Percentiles rank a stretch among this genome's conserved stretches.
Conservation (phyloP, 2,329 filamentous ascomycete species). For the Beauveria bassiana region DNA sequence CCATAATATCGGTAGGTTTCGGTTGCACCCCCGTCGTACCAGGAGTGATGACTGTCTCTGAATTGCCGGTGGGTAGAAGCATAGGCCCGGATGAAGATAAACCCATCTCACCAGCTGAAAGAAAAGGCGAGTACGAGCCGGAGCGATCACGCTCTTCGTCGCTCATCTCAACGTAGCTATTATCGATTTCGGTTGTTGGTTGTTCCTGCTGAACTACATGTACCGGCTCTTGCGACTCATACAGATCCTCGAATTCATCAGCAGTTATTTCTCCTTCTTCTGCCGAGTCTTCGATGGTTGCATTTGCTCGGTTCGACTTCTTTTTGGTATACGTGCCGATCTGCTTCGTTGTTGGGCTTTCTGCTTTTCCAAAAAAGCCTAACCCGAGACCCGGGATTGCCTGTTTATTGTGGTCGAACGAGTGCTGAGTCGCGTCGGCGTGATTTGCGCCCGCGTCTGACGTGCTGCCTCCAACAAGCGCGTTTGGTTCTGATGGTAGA, state of each 20-base stretch:
- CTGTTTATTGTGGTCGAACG: constrained; percentile 16
- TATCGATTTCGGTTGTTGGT: constrained; percentile 2
- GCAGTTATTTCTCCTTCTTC: constrained; percentile 78
- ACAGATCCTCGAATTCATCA: constrained; percentile 51
- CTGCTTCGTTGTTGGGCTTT: background rate
- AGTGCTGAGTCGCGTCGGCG: background rate
- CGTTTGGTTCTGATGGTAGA: background rate
- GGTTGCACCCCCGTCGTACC: background rate
- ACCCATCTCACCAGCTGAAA: constrained; percentile 42
- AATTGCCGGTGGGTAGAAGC: background rate
- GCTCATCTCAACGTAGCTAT: constrained; percentile 13
- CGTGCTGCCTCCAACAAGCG: background rate
- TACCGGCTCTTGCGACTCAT: constrained; percentile 32
- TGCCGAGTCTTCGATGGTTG: background rate
- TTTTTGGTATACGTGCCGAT: background rate
- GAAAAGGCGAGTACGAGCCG: constrained; percentile 44
- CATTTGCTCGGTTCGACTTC: background rate
- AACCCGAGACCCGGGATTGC: constrained; percentile 21
- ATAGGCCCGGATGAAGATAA: constrained; percentile 4
- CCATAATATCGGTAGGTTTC: constrained; percentile 18
- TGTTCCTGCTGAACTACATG: background rate
- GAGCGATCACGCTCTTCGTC: constrained; percentile 33
- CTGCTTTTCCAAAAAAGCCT: constrained; percentile 7
- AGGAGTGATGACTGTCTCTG: background rate
- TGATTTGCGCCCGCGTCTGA: background rate